phyloP scores from a whole-genome alignment of 345 rosid genomes.

The Rhodamnia argentea region DNA sequence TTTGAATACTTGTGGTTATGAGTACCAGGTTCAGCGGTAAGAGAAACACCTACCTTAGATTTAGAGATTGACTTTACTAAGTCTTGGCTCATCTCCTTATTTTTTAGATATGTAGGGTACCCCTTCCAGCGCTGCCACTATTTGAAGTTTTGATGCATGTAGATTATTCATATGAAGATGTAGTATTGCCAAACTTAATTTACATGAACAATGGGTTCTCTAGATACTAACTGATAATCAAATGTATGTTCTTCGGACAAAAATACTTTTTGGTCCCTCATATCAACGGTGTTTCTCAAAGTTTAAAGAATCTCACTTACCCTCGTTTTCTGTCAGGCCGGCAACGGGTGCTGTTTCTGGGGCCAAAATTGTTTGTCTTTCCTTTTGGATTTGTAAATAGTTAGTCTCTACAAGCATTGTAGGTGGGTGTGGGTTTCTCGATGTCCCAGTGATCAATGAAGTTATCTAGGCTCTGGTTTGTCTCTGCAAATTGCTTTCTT shows the following conservation, averaged over 20 bases:
- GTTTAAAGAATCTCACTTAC: background rate
- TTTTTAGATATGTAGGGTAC: too few relatives aligned
- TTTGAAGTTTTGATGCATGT: too few relatives aligned
- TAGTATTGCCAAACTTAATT: too few relatives aligned
- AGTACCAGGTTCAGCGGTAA: too few relatives aligned
- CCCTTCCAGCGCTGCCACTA: too few relatives aligned
- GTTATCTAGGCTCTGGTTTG: background rate
- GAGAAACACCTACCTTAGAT: too few relatives aligned
- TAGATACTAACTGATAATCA: background rate
- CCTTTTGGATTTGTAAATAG: background rate
- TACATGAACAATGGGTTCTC: background rate
- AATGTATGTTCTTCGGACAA: background rate
- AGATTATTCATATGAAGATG: too few relatives aligned
- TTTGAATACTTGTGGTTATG: too few relatives aligned
- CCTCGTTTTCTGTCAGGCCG: background rate
- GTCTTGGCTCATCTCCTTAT: too few relatives aligned
- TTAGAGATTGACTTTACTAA: too few relatives aligned
- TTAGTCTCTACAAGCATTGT: background rate
- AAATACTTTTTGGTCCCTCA: background rate
- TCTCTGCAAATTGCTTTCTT: background rate
- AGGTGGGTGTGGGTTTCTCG: background rate
- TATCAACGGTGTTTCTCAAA: background rate
- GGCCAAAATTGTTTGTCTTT: background rate
- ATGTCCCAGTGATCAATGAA: background rate
- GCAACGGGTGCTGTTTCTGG: background rate